Percentiles rank a stretch among this genome's conserved stretches.
phyloP scores from a whole-genome alignment of 345 rosid genomes.

The Mercurialis annua region DNA sequence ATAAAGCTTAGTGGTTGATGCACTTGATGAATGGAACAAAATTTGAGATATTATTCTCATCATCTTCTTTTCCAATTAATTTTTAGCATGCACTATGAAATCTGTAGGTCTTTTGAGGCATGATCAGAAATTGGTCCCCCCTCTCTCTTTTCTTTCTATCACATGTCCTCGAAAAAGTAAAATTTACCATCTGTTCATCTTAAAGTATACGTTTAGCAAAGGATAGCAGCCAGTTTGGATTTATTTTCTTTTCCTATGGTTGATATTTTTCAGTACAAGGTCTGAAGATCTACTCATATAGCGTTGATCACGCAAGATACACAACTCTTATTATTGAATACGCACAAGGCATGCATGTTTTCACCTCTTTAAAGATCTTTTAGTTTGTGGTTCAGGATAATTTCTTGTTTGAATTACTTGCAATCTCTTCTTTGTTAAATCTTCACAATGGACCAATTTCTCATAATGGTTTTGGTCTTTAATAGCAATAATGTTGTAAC shows the following conservation, averaged over 20 bases:
- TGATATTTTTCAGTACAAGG: not conserved
- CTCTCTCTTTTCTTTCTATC: not conserved
- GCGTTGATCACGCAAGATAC: not conserved
- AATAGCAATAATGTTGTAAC: not conserved
- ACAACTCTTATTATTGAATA: not conserved
- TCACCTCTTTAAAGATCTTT: not conserved
- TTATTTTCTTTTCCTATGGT: not conserved
- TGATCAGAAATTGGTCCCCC: not conserved
- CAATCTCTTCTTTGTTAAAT: not conserved
- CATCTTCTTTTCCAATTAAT: not conserved
- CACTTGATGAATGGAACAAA: not conserved
- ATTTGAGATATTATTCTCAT: not conserved
- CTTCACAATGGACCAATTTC: not conserved
- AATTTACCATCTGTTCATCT: not conserved
- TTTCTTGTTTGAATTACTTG: not conserved
- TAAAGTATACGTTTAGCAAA: not conserved
- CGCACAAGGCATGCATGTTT: not conserved
- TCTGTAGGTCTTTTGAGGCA: not conserved
- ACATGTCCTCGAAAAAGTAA: not conserved
- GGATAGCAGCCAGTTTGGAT: not conserved
- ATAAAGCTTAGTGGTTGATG: not conserved
- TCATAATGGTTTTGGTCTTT: not conserved
- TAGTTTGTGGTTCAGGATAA: not conserved
- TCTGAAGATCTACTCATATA: slow-evolving; percentile 1
- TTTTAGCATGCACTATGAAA: not conserved